These are phyloP conservation scores for Ogataea trehalophila DNA, from an alignment of 805 yeast species.

Conservation along the genomic window DNA sequence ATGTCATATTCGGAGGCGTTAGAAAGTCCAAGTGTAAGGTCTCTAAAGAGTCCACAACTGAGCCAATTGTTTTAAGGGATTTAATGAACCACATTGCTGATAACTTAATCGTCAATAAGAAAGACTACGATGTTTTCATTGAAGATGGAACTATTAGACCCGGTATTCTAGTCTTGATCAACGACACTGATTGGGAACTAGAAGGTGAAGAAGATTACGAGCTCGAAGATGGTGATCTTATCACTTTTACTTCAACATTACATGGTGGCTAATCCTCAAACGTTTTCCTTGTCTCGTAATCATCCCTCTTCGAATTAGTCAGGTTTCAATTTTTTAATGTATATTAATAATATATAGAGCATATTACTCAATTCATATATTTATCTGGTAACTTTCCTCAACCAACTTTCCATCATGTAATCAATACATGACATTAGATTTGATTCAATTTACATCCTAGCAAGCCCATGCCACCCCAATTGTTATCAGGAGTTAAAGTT, in stretches of 20 bases:
- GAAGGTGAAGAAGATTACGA: constrained; percentile 83
- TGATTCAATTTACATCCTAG: constrained; percentile 60
- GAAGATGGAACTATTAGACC: constrained; percentile 84
- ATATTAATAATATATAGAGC: background rate
- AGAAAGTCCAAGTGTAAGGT: constrained; percentile 48
- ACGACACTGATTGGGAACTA: constrained; percentile 95
- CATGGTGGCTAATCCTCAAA: constrained; percentile 78
- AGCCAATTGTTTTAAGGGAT: constrained; percentile 36
- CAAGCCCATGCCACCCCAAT: constrained; percentile 67
- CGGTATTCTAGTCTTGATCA: constrained; percentile 85
- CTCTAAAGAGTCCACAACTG: constrained; percentile 28
- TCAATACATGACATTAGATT: constrained; percentile 20
- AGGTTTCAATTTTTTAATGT: background rate
- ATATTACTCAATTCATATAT: background rate
- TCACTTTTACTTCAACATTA: constrained; percentile 86
- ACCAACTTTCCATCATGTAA: background rate
- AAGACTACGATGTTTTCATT: constrained; percentile 68
- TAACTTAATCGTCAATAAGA: constrained; percentile 52
- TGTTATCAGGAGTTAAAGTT: constrained; percentile 39
- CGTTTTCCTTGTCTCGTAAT: no score
- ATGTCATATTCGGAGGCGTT: constrained; percentile 62
- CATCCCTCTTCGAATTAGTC: background rate
- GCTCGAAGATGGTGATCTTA: constrained; percentile 69
- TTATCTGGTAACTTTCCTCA: no score
- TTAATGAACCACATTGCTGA: constrained; percentile 51